Evolutionary conservation across 1,284 basidiomycete genomes (phyloP).

Genomic region (Malassezia brasiliensis): DNA sequence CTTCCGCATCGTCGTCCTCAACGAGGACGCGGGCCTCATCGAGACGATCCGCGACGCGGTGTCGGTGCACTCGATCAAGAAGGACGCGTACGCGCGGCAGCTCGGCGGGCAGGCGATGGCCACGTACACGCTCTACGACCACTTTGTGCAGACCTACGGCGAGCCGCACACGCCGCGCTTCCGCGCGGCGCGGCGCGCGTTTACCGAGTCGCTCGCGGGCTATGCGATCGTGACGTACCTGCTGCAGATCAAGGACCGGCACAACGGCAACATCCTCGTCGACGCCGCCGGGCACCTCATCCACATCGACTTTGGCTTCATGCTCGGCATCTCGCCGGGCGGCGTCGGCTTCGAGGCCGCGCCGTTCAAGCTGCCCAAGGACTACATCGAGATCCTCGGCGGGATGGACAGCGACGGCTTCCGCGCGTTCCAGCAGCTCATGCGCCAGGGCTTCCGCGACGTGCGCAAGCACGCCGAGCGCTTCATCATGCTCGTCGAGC

Average conservation of each 20-base stretch:
- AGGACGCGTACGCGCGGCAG: slow-evolving; percentile 85
- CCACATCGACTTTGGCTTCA: slow-evolving; percentile 96
- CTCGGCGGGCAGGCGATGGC: slow-evolving; percentile 53
- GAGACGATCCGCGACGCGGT: slow-evolving; percentile 69
- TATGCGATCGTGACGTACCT: slow-evolving; percentile 92
- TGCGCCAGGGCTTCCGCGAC: slow-evolving; percentile 85
- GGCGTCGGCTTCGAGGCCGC: slow-evolving; percentile 98
- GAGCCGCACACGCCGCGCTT: slow-evolving; percentile 29
- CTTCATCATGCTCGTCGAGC: slow-evolving; percentile 85
- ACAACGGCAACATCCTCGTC: slow-evolving; percentile 95
- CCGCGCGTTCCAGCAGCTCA: slow-evolving; percentile 72
- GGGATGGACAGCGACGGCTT: slow-evolving; percentile 70
- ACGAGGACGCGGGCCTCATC: slow-evolving; percentile 72
- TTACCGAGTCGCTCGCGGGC: slow-evolving; percentile 79
- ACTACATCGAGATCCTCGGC: slow-evolving; percentile 93
- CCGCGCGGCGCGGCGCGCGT: slow-evolving; percentile 60
- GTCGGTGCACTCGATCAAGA: slow-evolving; percentile 98
- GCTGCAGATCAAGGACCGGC: slow-evolving; percentile 94
- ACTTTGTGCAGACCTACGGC: slow-evolving; percentile 41
- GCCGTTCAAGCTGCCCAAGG: slow-evolving; percentile 89
- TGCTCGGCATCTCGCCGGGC: slow-evolving; percentile 72
- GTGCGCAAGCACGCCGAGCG: slow-evolving; percentile 93
- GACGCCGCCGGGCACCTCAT: slow-evolving; percentile 88
- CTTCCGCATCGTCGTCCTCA: slow-evolving; percentile 83
- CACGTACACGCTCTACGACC: slow-evolving; percentile 40